Evolutionary conservation across 2,329 filamentous ascomycete genomes (phyloP).

Genomic region (Ceratocystis smalleyi): DNA sequence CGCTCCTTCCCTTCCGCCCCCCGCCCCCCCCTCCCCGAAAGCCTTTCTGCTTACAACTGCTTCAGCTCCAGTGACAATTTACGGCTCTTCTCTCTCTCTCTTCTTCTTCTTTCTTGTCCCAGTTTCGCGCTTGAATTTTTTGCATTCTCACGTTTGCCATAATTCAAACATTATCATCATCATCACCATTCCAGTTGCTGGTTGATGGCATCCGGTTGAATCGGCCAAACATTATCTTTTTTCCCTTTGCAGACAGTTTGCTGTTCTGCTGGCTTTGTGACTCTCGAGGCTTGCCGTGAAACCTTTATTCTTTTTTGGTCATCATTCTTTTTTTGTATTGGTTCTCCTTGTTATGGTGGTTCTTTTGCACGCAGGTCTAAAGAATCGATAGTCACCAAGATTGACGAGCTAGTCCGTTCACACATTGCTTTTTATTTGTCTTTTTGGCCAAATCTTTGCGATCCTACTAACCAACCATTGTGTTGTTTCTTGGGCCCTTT

Average conservation of each 20-base stretch:
- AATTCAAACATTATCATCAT: conserved; percentile 4
- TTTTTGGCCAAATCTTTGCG: not conserved
- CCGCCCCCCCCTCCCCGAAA: not conserved
- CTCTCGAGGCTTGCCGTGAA: not conserved
- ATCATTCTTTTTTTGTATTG: not conserved
- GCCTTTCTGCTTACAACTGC: not conserved
- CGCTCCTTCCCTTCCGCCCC: not conserved
- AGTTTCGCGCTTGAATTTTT: not conserved
- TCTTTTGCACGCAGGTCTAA: not conserved
- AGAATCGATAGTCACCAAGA: not conserved
- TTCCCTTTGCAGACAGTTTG: not conserved
- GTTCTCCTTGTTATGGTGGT: conserved; percentile 4
- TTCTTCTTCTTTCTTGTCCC: not conserved
- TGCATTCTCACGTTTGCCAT: not conserved
- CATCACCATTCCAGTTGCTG: not conserved
- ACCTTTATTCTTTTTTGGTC: not conserved
- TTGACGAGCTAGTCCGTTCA: not conserved
- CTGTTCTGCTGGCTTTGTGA: conserved; percentile 1
- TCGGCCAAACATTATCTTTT: not conserved
- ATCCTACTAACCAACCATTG: too few species aligned
- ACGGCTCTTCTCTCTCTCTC: not conserved
- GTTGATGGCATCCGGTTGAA: not conserved
- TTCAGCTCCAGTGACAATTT: not conserved
- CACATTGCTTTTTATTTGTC: not conserved
- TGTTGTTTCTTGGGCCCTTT: not conserved